Conservation (phyloP, 2,329 filamentous ascomycete species). For the Xylariaceae sp. region DNA sequence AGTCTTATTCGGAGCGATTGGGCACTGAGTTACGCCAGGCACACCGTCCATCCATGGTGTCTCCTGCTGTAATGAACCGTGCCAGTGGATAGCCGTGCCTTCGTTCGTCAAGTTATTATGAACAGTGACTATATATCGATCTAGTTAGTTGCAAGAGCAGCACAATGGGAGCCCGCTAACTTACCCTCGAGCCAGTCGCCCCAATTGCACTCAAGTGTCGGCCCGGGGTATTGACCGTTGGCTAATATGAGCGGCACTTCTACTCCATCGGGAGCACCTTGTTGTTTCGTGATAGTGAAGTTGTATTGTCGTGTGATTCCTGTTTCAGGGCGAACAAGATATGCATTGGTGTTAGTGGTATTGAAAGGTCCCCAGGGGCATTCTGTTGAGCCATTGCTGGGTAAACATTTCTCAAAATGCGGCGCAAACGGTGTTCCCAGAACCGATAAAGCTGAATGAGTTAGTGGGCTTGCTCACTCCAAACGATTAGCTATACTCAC, state of each 20-base stretch:
- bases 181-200: slow-evolving; percentile 36
- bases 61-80: slow-evolving; percentile 16
- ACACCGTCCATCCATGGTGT: slow-evolving; percentile 24
- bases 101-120: slow-evolving; percentile 50
- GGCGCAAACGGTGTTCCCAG: slow-evolving; percentile 2
- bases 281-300: slow-evolving; percentile 35
- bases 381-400: not conserved
- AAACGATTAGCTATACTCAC: not conserved
- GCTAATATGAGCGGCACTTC: slow-evolving; percentile 44
- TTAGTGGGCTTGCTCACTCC: not conserved
- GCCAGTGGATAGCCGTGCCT: slow-evolving; percentile 19
- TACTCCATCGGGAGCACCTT: slow-evolving; percentile 42
- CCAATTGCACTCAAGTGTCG: slow-evolving; percentile 44
- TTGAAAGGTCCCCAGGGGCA: slow-evolving; percentile 1
- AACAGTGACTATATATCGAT: slow-evolving; percentile 42
- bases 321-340: slow-evolving; percentile 5
- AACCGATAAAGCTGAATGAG: not conserved
- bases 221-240: slow-evolving; percentile 50
- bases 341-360: not conserved
- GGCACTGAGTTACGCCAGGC: slow-evolving; percentile 16
- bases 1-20: slow-evolving; percentile 13
- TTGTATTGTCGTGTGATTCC: slow-evolving; percentile 21
- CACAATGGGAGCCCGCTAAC: not conserved
- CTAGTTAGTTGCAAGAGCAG: not conserved
- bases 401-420: not conserved